phyloP scores from a whole-genome alignment of 768 basidiomycete genomes.

The Suillus subaureus region DNA sequence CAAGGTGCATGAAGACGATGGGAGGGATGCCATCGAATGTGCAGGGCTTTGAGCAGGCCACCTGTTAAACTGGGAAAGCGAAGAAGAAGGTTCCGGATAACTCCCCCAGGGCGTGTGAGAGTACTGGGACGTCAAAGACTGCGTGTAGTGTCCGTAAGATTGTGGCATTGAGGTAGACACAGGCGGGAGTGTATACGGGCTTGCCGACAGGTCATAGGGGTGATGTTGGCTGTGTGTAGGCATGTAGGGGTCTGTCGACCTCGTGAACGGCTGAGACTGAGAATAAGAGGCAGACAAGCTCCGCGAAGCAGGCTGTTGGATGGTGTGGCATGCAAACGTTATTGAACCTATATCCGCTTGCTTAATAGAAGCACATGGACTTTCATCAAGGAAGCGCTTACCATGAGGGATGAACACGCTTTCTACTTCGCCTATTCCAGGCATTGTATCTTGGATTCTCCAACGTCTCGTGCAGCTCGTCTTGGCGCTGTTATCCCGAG shows the following conservation, averaged over 20 bases:
- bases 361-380: constrained; percentile 30
- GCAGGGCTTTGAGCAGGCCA: constrained; percentile 33
- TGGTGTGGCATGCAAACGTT: constrained; percentile 43
- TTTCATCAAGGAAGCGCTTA: constrained; percentile 46
- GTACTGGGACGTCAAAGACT: constrained; percentile 27
- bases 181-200: constrained; percentile 34
- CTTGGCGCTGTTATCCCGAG: constrained; percentile 68
- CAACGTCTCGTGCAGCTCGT: constrained; percentile 87
- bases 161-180: constrained; percentile 29
- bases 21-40: constrained; percentile 25
- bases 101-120: constrained; percentile 29
- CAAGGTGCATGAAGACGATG: constrained; percentile 28
- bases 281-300: constrained; percentile 19
- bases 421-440: constrained; percentile 69
- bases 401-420: constrained; percentile 92
- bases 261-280: constrained; percentile 27
- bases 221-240: constrained; percentile 26
- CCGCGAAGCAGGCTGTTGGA: constrained; percentile 29
- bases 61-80: constrained; percentile 32
- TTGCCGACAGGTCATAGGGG: constrained; percentile 30
- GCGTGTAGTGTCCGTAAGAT: constrained; percentile 28
- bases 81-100: constrained; percentile 29
- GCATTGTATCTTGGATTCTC: constrained; percentile 69
- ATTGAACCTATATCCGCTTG: constrained; percentile 31
- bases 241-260: constrained; percentile 30